Evolutionary conservation across 805 yeast genomes (phyloP).

Genomic region (Zygosaccharomyces siamensis): DNA sequence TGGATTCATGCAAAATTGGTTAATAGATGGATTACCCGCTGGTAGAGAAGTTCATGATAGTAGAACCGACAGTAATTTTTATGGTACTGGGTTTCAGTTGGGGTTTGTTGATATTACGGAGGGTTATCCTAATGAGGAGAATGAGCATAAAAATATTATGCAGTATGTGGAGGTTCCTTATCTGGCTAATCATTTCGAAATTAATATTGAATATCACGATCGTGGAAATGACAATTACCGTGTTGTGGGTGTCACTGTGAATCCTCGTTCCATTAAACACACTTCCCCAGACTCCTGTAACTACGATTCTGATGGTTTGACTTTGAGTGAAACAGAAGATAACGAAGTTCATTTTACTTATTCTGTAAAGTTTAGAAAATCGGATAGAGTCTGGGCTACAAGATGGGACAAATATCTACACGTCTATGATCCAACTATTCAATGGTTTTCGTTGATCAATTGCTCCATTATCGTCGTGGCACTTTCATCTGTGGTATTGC

Average conservation of each 20-base stretch:
- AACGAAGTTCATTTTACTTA: slow-evolving; percentile 75
- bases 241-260: slow-evolving; percentile 85
- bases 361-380: slow-evolving; percentile 65
- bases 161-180: slow-evolving; percentile 42
- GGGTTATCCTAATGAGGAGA: slow-evolving; percentile 13
- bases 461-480: slow-evolving; percentile 77
- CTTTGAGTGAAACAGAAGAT: slow-evolving; percentile 45
- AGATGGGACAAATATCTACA: slow-evolving; percentile 97
- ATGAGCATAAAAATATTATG: slow-evolving; percentile 16
- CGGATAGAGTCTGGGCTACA: slow-evolving; percentile 89
- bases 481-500: slow-evolving; percentile 71
- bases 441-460: slow-evolving; percentile 90
- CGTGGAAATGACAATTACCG: slow-evolving; percentile 64
- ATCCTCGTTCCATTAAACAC: slow-evolving; percentile 56
- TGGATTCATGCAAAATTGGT: slow-evolving; percentile 87
- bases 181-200: slow-evolving; percentile 75
- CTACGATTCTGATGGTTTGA: slow-evolving; percentile 38
- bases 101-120: slow-evolving; percentile 58
- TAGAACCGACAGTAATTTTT: slow-evolving; percentile 51
- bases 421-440: slow-evolving; percentile 86
- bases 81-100: slow-evolving; percentile 76
- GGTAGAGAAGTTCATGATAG: slow-evolving; percentile 58
- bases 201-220: slow-evolving; percentile 76
- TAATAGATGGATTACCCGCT: slow-evolving; percentile 91
- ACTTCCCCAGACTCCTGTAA: slow-evolving; percentile 37